Conservation (phyloP, 768 basidiomycete species). For the Steccherinum ochraceum region DNA sequence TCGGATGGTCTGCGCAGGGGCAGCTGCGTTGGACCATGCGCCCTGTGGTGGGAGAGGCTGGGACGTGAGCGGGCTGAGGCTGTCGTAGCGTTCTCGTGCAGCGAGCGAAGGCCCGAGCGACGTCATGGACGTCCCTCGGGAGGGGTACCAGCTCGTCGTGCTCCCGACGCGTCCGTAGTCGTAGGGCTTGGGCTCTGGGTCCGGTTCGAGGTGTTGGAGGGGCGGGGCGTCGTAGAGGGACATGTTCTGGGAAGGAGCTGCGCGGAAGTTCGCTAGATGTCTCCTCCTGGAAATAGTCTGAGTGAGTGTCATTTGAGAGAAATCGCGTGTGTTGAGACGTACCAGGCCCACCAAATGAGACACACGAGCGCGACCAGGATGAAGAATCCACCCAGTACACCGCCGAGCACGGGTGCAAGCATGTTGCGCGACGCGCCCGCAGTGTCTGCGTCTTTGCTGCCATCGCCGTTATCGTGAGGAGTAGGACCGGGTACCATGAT, state of each 20-base stretch:
- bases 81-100: not conserved
- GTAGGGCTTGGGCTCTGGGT: constrained; percentile 48
- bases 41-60: not conserved
- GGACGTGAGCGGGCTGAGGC: not conserved
- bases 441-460: constrained; percentile 15
- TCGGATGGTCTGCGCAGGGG: not conserved
- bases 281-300: constrained; percentile 32
- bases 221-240: not conserved
- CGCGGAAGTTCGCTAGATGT: constrained; percentile 22
- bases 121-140: not conserved
- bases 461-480: constrained; percentile 7
- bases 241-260: not conserved
- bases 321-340: constrained; percentile 14
- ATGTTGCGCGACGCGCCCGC: constrained; percentile 8
- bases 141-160: not conserved
- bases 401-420: constrained; percentile 45
- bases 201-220: constrained; percentile 8
- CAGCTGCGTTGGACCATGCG: not conserved
- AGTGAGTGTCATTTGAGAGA: constrained; percentile 3
- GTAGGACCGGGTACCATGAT: constrained; percentile 20
- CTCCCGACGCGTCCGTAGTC: constrained; percentile 55
- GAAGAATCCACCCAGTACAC: constrained; percentile 49
- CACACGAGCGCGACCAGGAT: constrained; percentile 39
- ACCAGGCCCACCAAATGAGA: constrained; percentile 48
- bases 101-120: not conserved